Percentiles rank a stretch among this genome's conserved stretches.
Evolutionary conservation across 1,139 yeast genomes (phyloP).

Genomic region (Nadsonia commutata): DNA sequence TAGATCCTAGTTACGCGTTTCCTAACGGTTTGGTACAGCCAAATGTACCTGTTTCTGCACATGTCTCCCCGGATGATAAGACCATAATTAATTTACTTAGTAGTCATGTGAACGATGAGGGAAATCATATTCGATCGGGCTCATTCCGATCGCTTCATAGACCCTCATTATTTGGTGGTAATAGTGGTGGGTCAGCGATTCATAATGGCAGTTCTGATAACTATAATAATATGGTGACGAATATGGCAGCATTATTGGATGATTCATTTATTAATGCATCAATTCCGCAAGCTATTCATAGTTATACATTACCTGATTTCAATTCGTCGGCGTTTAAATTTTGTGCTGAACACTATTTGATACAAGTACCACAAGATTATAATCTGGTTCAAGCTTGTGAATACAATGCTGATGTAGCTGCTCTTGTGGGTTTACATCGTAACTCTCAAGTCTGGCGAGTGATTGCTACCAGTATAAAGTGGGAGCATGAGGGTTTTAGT

Average conservation of each 20-base stretch:
- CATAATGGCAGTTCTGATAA: background rate
- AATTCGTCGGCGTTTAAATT: slow-evolving; percentile 16
- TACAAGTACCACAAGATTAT: slow-evolving; percentile 32
- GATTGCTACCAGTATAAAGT: slow-evolving; percentile 39
- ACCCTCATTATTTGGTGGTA: background rate
- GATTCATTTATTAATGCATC: background rate
- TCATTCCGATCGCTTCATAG: background rate
- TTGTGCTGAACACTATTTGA: slow-evolving; percentile 20
- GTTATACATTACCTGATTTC: slow-evolving; percentile 19
- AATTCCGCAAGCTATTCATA: slow-evolving; percentile 8
- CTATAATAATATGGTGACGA: background rate
- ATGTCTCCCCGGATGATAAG: background rate
- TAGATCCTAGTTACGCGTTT: background rate
- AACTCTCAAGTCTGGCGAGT: slow-evolving; percentile 61
- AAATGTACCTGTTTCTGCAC: background rate
- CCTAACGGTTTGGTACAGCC: background rate
- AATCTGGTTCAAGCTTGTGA: slow-evolving; percentile 39
- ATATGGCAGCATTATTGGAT: background rate
- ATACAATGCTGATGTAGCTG: slow-evolving; percentile 46
- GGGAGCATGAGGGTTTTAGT: slow-evolving; percentile 24
- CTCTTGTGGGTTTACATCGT: slow-evolving; percentile 35
- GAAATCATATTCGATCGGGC: background rate
- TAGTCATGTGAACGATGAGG: background rate
- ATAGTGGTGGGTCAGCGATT: background rate
- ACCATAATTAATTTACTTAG: background rate